A percentile compares a stretch with the other conserved stretches of the same genome.
Evolutionary conservation across 225 moss, liverwort and hornwort species (phyloP).

Genomic region (Polytrichum formosum): DNA sequence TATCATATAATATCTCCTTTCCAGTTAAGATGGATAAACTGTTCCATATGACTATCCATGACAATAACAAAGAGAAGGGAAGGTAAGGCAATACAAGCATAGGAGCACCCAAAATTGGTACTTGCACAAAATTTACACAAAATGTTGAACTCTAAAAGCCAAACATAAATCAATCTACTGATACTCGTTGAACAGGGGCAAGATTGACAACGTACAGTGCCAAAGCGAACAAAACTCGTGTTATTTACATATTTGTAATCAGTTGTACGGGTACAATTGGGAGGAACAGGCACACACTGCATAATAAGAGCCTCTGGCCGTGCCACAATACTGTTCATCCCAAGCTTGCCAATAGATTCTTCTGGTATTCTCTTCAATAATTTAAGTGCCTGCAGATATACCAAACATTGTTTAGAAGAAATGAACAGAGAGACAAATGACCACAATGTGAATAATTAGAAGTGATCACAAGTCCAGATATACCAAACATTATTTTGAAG

Average conservation of each 20-base stretch:
- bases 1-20: too few relatives aligned
- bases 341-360: slow-evolving; percentile 45
- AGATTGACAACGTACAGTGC: slow-evolving; percentile 21
- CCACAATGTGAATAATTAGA: too few relatives aligned
- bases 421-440: not conserved
- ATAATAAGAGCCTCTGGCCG: slow-evolving; percentile 64
- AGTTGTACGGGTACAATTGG: slow-evolving; percentile 77
- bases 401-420: slow-evolving; percentile 5
- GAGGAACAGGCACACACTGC: slow-evolving; percentile 55
- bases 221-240: slow-evolving; percentile 45
- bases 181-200: not conserved
- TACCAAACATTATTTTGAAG: not conserved
- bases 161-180: not conserved
- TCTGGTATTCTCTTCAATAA: slow-evolving; percentile 62
- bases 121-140: too few relatives aligned
- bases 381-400: slow-evolving; percentile 45
- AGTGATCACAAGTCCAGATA: not conserved
- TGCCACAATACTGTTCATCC: slow-evolving; percentile 55
- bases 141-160: too few relatives aligned
- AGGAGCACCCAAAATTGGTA: too few relatives aligned
- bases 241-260: slow-evolving; percentile 72
- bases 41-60: too few relatives aligned
- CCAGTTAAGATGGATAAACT: too few relatives aligned
- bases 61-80: too few relatives aligned
- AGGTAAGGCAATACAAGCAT: too few relatives aligned